Base-by-base conservation (phyloP, 208 protist species). In the Acanthamoeba healyi region DNA sequence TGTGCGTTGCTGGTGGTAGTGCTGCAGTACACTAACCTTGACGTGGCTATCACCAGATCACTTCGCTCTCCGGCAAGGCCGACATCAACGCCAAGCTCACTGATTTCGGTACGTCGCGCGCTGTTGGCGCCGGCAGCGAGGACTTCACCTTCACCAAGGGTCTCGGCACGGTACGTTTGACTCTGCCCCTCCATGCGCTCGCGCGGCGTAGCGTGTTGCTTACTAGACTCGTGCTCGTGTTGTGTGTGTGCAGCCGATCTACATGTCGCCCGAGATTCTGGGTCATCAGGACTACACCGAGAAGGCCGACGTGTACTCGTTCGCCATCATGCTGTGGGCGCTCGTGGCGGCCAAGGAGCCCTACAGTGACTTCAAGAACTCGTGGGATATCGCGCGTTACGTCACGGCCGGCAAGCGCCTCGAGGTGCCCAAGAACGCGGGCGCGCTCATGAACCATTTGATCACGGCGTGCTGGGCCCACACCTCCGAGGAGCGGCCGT, bases 271-370 rank as follows among this genome's bases (percentile, higher is more conserved):
- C 12, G 96, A 97, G 72, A 77, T 97, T 19, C 36, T 97, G 40
- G 34, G 82, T 26, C 81, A 92, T 40, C 46, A 96, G 54, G 51
- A 86, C 46, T 97, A 97, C 49, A 95, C 94, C 5, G 92, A 96
- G 36, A 97, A 96, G 40, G 95, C 94, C 14, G 95, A 96, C 89
- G 88, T 97, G 22, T 96, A 96, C 40, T 36, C 10, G 26, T 89
- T 89, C 36, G 82, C 46, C 12, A 56, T 89, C 51, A 15, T 89
- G 82, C 38, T 89, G 49, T 89, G 82, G 82, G 40, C 46, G 22
- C 82, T 89, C 51, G 40, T 56, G 4, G 29, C 82, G 2, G 56
- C 44, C 26, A 42, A 89, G 38, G 82, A 89, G 49, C 82, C 82
- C 34, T 89, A 89, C 82, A 36, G 12, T 14, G 40, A 56, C 40